Evolutionary conservation across 2,329 filamentous ascomycete genomes (phyloP).

Genomic region (Ophiocordyceps robertsii): DNA sequence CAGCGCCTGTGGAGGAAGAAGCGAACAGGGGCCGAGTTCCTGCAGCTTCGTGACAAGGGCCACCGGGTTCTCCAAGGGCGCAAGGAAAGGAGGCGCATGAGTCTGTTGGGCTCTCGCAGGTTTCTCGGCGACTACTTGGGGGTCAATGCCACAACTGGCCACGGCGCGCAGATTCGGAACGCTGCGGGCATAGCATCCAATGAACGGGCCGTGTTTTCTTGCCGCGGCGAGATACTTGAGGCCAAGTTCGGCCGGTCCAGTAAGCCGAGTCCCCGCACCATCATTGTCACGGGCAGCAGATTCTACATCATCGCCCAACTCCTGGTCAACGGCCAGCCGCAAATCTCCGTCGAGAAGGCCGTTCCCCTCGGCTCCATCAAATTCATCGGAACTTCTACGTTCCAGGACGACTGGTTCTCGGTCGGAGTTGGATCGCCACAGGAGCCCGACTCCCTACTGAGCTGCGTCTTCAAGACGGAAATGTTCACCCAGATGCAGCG

Average conservation of each 20-base stretch:
- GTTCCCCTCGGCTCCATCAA: constrained; percentile 82
- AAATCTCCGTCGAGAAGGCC: constrained; percentile 69
- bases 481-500: constrained; percentile 85
- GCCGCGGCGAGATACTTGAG: constrained; percentile 77
- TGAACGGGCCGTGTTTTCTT: constrained; percentile 78
- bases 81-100: constrained; percentile 86
- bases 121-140: constrained; percentile 95
- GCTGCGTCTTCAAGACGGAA: constrained; percentile 92
- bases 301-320: constrained; percentile 83
- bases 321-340: constrained; percentile 66
- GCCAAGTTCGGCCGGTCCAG: constrained; percentile 94
- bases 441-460: constrained; percentile 85
- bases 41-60: constrained; percentile 78
- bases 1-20: constrained; percentile 94
- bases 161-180: constrained; percentile 67
- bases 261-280: constrained; percentile 74
- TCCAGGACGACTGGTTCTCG: constrained; percentile 95
- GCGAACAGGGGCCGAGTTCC: constrained; percentile 76
- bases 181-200: constrained; percentile 57
- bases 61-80: constrained; percentile 68
- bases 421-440: constrained; percentile 80
- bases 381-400: constrained; percentile 65
- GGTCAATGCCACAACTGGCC: constrained; percentile 65
- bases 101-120: constrained; percentile 76
- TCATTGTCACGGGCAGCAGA: constrained; percentile 74